These are phyloP conservation scores for Trypanosoma scelopori DNA, from an alignment of 208 protist species.

Conservation along the genomic window DNA sequence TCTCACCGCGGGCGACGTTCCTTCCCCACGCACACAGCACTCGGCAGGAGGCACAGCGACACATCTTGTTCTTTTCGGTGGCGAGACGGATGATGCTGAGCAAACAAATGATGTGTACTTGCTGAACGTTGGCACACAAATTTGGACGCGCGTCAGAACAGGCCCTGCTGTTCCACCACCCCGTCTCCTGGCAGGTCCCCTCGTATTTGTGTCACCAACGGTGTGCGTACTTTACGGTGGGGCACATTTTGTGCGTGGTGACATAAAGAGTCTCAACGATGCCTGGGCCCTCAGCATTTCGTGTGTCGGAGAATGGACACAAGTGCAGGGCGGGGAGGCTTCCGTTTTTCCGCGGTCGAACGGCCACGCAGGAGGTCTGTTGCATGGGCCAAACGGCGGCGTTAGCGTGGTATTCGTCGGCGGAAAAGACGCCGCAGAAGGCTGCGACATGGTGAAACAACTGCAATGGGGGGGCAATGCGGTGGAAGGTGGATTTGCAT, in stretches of 20 bases:
- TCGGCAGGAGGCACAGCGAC: slow-evolving; percentile 31
- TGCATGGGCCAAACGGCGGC: neutral
- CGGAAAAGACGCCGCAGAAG: slow-evolving; percentile 59
- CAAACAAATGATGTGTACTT: slow-evolving; percentile 52
- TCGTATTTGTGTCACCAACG: slow-evolving; percentile 39
- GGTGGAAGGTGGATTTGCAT: slow-evolving; percentile 4
- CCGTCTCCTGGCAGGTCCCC: slow-evolving; percentile 46
- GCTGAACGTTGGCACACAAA: slow-evolving; percentile 31
- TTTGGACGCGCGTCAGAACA: slow-evolving; percentile 42
- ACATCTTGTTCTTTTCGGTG: slow-evolving; percentile 59
- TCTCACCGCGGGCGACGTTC: slow-evolving; percentile 38
- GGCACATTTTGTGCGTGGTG: slow-evolving; percentile 54
- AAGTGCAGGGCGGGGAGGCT: slow-evolving; percentile 14
- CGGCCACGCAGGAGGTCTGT: slow-evolving; percentile 37
- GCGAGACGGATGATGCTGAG: slow-evolving; percentile 50
- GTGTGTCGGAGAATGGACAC: slow-evolving; percentile 5
- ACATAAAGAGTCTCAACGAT: slow-evolving; percentile 50
- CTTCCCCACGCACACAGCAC: slow-evolving; percentile 50
- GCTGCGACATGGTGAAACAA: slow-evolving; percentile 60
- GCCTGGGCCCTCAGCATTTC: slow-evolving; percentile 43
- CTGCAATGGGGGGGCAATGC: slow-evolving; percentile 14
- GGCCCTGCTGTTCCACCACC: slow-evolving; percentile 25
- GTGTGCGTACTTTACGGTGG: slow-evolving; percentile 64
- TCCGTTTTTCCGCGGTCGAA: slow-evolving; percentile 35
- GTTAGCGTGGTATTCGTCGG: slow-evolving; percentile 54